Percentiles rank a stretch among this genome's conserved stretches.
Conservation (phyloP, 441 rosid genomes). For the Isatis lusitanica region DNA sequence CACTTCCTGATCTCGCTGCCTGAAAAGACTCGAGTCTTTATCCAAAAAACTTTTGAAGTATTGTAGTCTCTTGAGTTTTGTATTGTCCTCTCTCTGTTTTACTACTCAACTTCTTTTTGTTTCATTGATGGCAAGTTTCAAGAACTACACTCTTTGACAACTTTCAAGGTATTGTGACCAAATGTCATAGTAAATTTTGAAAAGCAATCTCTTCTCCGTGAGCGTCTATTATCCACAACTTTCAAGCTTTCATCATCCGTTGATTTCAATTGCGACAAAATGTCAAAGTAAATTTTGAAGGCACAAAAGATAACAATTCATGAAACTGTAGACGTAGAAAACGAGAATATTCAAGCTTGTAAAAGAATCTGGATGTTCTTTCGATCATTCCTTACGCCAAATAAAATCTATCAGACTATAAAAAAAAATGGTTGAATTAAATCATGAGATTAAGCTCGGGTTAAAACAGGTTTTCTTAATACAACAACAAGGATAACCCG, state of each 20-base stretch:
- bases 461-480: conserved; percentile 18
- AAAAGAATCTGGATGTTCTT: not conserved
- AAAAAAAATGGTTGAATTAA: not conserved
- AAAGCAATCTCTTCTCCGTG: not conserved
- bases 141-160: conserved; percentile 4
- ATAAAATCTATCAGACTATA: not conserved
- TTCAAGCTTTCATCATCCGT: not conserved
- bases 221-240: not conserved
- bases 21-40: not conserved
- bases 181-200: not conserved
- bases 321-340: not conserved
- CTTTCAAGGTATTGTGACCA: not conserved
- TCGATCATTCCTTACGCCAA: not conserved
- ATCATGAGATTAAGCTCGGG: conserved; percentile 1
- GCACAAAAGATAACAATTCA: not conserved
- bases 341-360: not conserved
- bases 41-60: not conserved
- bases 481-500: conserved; percentile 12
- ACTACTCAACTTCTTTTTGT: not conserved
- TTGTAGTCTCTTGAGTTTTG: not conserved
- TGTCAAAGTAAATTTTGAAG: not conserved
- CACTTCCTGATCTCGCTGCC: conserved; percentile 56
- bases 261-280: not conserved
- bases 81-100: not conserved
- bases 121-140: not conserved